Conservation (phyloP, 1,284 basidiomycete genomes). For the Schizophyllum amplum region DNA sequence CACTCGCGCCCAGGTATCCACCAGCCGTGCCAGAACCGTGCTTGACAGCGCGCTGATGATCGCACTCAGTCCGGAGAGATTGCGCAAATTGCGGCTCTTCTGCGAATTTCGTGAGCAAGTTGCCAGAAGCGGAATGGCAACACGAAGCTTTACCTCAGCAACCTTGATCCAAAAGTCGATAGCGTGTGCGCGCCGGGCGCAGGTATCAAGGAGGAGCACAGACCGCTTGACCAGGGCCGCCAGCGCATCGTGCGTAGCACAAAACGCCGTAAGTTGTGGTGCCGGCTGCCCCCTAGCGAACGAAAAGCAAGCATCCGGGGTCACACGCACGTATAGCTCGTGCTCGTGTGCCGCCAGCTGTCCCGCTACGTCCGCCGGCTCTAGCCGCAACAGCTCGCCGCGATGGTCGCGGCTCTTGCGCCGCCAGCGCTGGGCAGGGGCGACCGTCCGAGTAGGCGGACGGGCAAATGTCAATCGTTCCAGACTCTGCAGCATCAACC, state of each 20-base stretch:
- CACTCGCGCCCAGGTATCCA: conserved; percentile 63
- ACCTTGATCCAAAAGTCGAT: conserved; percentile 71
- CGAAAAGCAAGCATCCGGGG: conserved; percentile 51
- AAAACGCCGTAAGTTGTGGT: conserved; percentile 45
- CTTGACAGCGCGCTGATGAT: conserved; percentile 57
- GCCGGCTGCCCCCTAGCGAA: conserved; percentile 38
- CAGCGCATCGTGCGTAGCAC: conserved; percentile 51
- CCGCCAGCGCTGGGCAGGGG: conserved; percentile 26
- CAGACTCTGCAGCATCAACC: conserved; percentile 42
- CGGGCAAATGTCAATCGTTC: conserved; percentile 29
- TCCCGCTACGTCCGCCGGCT: conserved; percentile 50
- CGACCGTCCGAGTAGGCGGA: conserved; percentile 19
- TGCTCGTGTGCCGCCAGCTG: conserved; percentile 56
- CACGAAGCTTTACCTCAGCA: conserved; percentile 51
- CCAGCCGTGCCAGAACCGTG: conserved; percentile 45
- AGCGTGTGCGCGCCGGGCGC: conserved; percentile 47
- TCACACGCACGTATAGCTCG: conserved; percentile 48
- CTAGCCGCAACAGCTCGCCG: conserved; percentile 45
- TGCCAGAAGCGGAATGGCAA: conserved; percentile 1
- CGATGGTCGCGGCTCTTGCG: conserved; percentile 36
- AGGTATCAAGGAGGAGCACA: conserved; percentile 41
- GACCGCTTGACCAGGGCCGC: conserved; percentile 58
- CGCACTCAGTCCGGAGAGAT: conserved; percentile 61
- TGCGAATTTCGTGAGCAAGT: conserved; percentile 19
- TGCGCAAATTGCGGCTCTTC: conserved; percentile 61